Conservation (phyloP, 306 rosid species). For the Glycine latifolia region DNA sequence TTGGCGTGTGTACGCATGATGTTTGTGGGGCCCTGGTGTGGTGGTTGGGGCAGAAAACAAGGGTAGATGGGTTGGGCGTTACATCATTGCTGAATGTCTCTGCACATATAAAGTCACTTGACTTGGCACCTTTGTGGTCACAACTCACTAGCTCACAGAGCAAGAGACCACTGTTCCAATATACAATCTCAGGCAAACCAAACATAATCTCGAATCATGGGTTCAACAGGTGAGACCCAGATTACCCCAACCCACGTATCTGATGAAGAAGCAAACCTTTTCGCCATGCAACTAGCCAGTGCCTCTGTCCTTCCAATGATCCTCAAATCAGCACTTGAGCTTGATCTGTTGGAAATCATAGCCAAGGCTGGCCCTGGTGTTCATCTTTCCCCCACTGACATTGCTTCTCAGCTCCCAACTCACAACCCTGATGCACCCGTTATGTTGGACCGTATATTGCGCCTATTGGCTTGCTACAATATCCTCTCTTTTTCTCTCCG, state of each 20-base stretch:
- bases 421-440: constrained; percentile 72
- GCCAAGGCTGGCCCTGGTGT: too few relatives aligned
- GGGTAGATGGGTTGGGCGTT: too few relatives aligned
- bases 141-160: neutral
- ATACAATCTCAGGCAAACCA: neutral
- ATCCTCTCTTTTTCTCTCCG: constrained; percentile 59
- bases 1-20: too few relatives aligned
- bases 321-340: too few relatives aligned
- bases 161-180: neutral
- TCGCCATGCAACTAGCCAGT: constrained; percentile 71
- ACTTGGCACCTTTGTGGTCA: neutral
- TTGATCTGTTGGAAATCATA: too few relatives aligned
- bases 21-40: too few relatives aligned
- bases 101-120: neutral
- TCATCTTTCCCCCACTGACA: constrained; percentile 18
- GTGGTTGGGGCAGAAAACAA: too few relatives aligned
- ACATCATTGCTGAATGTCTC: too few relatives aligned
- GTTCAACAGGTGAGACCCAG: constrained; percentile 72
- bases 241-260: constrained; percentile 74
- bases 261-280: constrained; percentile 87
- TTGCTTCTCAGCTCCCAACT: constrained; percentile 73
- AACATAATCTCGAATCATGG: constrained; percentile 42
- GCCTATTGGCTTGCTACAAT: constrained; percentile 81
- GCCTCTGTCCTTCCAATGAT: too few relatives aligned
- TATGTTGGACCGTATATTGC: constrained; percentile 80